These are phyloP conservation scores for Zygosaccharomyces sapae DNA, from an alignment of 1,139 yeast species.

Conservation along the genomic window DNA sequence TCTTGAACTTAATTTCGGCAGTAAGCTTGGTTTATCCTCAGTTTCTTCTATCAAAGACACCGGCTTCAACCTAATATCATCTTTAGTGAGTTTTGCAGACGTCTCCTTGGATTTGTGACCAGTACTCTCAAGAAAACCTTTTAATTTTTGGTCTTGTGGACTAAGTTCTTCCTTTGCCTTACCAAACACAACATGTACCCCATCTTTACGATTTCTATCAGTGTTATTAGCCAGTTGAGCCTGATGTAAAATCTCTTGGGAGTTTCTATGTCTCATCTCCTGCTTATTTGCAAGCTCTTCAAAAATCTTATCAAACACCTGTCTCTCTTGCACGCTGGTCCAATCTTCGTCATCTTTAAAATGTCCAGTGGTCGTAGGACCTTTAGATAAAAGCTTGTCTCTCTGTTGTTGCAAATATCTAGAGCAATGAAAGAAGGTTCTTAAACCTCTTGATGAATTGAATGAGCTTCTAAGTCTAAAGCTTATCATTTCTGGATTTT, in stretches of 20 bases:
- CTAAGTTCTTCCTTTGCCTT: constrained; percentile 14
- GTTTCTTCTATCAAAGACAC: constrained; percentile 19
- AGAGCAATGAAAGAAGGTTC: background rate
- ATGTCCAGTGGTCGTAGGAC: constrained; percentile 6
- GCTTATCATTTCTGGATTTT: background rate
- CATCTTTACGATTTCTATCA: constrained; percentile 10
- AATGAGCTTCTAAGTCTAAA: background rate
- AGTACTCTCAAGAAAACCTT: constrained; percentile 18
- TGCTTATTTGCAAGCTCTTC: constrained; percentile 22
- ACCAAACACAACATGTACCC: constrained; percentile 22
- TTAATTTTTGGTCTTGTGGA: constrained; percentile 15
- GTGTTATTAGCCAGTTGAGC: constrained; percentile 1
- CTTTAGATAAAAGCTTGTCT: background rate
- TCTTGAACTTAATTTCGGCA: constrained; percentile 8
- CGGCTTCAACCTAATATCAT: constrained; percentile 24
- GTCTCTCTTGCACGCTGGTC: constrained; percentile 21
- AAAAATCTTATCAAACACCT: constrained; percentile 23
- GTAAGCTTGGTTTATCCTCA: constrained; percentile 8
- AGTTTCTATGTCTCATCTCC: constrained; percentile 15
- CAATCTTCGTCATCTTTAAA: constrained; percentile 20
- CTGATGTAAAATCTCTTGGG: constrained; percentile 13
- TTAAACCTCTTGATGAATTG: background rate
- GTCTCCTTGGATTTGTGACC: constrained; percentile 13
- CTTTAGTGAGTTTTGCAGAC: constrained; percentile 20
- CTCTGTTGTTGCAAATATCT: constrained; percentile 1